phyloP scores from a whole-genome alignment of 148 eudicot genomes.

The Drosera capensis region DNA sequence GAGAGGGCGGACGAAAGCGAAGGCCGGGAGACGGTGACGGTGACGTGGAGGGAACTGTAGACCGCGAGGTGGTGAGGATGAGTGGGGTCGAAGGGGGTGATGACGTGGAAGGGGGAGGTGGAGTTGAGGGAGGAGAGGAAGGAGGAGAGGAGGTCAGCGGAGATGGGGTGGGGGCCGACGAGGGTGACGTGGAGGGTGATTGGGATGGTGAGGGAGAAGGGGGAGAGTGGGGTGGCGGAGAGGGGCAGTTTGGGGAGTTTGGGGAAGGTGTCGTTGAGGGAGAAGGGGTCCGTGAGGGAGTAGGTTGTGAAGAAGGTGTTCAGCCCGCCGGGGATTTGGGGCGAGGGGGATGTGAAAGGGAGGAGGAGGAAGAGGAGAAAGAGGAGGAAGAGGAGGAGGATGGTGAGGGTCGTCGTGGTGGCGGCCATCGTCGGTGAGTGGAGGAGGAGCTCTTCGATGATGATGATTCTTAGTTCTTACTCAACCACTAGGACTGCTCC shows the following conservation, averaged over 20 bases:
- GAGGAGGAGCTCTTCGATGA: conserved; percentile 10
- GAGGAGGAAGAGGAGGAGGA: conserved; percentile 10
- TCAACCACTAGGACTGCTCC: no score
- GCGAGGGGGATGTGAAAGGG: conserved; percentile 13
- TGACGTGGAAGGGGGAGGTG: conserved; percentile 57
- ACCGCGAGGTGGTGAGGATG: conserved; percentile 26
- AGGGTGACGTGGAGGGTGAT: conserved; percentile 33
- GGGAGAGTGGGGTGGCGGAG: conserved; percentile 36
- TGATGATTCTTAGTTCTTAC: no score
- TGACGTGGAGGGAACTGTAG: conserved; percentile 40
- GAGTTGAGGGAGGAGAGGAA: conserved; percentile 41
- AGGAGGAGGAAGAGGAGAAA: conserved; percentile 5
- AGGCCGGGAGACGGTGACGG: conserved; percentile 25
- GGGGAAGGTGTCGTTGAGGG: conserved; percentile 62
- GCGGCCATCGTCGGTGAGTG: conserved; percentile 13
- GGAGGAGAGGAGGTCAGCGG: conserved; percentile 29
- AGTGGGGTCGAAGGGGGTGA: conserved; percentile 33
- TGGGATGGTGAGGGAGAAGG: conserved; percentile 39
- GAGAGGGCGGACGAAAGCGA: conserved; percentile 35
- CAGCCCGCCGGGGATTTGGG: conserved; percentile 34
- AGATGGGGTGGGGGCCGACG: conserved; percentile 41
- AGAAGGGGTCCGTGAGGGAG: conserved; percentile 44
- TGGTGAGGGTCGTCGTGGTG: conserved; percentile 5
- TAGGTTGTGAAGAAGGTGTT: conserved; percentile 60
- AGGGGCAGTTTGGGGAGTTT: conserved; percentile 30